These are phyloP conservation scores for Gonapodya prolifera DNA, from an alignment of 192 early-diverging fungal species.

Conservation along the genomic window DNA sequence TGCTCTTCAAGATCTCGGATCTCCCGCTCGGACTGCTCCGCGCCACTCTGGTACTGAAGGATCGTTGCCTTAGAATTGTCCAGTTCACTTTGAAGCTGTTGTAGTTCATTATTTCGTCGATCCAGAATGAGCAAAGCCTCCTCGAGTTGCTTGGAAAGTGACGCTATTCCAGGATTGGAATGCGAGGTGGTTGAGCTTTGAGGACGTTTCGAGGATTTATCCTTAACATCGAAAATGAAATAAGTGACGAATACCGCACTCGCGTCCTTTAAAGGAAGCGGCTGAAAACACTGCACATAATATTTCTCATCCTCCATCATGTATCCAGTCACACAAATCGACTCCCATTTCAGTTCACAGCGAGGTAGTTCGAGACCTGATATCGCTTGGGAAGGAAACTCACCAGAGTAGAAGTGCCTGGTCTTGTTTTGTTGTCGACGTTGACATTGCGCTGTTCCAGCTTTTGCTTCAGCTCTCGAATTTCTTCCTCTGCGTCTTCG, in stretches of 20 bases:
- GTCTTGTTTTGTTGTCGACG: neutral
- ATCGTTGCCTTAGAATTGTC: slow-evolving; percentile 12
- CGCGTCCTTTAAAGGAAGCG: too few species aligned
- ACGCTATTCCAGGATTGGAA: neutral
- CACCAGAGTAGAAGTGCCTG: neutral
- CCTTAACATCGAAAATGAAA: too few species aligned
- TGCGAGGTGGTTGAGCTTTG: neutral
- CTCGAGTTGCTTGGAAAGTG: slow-evolving; percentile 26
- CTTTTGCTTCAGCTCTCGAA: slow-evolving; percentile 21
- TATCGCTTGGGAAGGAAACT: too few species aligned
- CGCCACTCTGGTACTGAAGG: neutral
- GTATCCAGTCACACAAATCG: too few species aligned
- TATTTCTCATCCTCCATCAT: too few species aligned
- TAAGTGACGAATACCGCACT: too few species aligned
- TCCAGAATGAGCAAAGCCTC: slow-evolving; percentile 35
- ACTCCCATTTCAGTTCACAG: too few species aligned
- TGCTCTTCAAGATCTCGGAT: neutral
- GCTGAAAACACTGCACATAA: too few species aligned
- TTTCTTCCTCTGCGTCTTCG: slow-evolving; percentile 32
- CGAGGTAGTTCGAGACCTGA: too few species aligned
- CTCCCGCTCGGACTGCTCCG: neutral
- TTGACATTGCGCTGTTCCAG: neutral
- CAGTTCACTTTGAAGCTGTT: slow-evolving; percentile 16
- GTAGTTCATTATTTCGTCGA: slow-evolving; percentile 26
- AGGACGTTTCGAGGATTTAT: neutral